phyloP scores from a whole-genome alignment of 805 yeast species.

The Scheffersomyces spartinae region DNA sequence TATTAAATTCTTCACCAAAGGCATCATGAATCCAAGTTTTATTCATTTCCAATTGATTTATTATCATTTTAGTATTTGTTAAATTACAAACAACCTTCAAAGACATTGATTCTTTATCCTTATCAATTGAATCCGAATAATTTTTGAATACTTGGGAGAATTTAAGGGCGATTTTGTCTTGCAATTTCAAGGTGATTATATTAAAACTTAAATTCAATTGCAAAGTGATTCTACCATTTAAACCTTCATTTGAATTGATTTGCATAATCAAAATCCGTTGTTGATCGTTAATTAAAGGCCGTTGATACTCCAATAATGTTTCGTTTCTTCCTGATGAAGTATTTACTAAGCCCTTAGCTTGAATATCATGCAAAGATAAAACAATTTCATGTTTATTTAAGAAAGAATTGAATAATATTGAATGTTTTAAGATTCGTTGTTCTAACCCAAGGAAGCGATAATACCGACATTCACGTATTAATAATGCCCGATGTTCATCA shows the following conservation, averaged over 20 bases:
- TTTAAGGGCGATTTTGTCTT: conserved; percentile 12
- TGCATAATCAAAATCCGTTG: conserved; percentile 19
- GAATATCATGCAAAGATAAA: conserved; percentile 36
- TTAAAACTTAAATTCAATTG: conserved; percentile 14
- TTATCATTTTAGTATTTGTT: conserved; percentile 5
- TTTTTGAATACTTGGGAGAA: conserved; percentile 15
- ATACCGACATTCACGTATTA: conserved; percentile 63
- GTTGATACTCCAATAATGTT: conserved; percentile 15
- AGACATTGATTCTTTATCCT: not conserved
- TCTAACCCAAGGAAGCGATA: conserved; percentile 68
- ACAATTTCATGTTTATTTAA: conserved; percentile 43
- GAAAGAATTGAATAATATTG: conserved; percentile 41
- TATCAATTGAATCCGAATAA: conserved; percentile 1
- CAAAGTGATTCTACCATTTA: conserved; percentile 7
- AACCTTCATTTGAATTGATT: conserved; percentile 10
- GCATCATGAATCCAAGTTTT: no score
- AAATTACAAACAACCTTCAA: not conserved
- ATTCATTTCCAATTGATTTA: conserved; percentile 7
- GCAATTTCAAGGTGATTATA: conserved; percentile 14
- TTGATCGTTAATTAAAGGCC: conserved; percentile 27
- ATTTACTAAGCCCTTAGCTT: conserved; percentile 20
- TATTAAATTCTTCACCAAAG: no score
- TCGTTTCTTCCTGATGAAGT: conserved; percentile 8
- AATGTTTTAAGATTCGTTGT: conserved; percentile 50
- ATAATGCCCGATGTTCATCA: conserved; percentile 43